A percentile compares a stretch with the other conserved stretches of the same genome.
phyloP scores from a whole-genome alignment of 2,329 filamentous ascomycete genomes.

The Triangularia verruculosa region DNA sequence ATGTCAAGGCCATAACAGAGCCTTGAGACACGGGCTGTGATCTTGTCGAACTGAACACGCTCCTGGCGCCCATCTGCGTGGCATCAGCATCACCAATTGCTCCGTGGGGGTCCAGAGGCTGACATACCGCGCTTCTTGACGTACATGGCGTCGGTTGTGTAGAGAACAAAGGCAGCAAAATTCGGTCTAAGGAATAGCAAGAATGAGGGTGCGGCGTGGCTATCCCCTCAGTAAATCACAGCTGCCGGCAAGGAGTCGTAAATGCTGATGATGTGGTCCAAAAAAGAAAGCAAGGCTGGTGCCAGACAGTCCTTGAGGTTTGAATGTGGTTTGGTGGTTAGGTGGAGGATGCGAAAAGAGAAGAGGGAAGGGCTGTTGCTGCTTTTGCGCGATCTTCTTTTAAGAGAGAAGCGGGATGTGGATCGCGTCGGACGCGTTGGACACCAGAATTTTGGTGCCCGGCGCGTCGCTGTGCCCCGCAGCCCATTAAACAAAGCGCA shows the following conservation, averaged over 20 bases:
- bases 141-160: constrained; percentile 48
- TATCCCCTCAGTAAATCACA: constrained; percentile 1
- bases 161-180: constrained; percentile 20
- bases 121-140: constrained; percentile 61
- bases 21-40: constrained; percentile 95
- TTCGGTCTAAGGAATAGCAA: not conserved
- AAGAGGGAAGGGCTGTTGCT: constrained; percentile 12
- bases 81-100: constrained; percentile 26
- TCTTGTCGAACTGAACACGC: constrained; percentile 99
- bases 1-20: constrained; percentile 96
- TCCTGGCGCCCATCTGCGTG: constrained; percentile 92
- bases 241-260: not conserved
- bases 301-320: constrained; percentile 12
- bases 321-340: not conserved
- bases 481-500: constrained; percentile 27
- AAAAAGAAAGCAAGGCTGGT: constrained; percentile 14
- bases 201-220: not conserved
- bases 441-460: constrained; percentile 19
- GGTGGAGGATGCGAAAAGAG: constrained; percentile 23
- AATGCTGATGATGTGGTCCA: not conserved
- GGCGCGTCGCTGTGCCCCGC: constrained; percentile 23
- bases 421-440: constrained; percentile 27
- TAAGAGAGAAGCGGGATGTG: constrained; percentile 20
- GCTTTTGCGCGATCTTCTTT: constrained; percentile 20
- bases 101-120: not conserved